phyloP scores from a whole-genome alignment of 2,329 filamentous ascomycete genomes.

The Xylariomycetidae sp. region DNA sequence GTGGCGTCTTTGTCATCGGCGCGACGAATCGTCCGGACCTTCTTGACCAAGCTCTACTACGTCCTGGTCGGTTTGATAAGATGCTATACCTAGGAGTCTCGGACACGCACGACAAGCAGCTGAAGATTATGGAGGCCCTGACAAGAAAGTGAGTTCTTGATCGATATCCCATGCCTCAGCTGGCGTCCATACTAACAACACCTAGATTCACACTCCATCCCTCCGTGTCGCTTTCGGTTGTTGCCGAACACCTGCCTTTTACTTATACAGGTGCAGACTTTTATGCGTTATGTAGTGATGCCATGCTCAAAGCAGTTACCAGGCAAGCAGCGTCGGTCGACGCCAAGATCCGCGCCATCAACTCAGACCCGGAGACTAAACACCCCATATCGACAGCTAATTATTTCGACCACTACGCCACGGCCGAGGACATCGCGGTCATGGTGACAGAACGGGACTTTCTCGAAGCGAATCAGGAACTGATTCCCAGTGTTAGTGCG shows the following conservation, averaged over 20 bases:
- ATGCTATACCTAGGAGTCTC: constrained; percentile 97
- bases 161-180: constrained; percentile 1
- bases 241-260: constrained; percentile 78
- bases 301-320: constrained; percentile 98
- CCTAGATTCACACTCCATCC: constrained; percentile 78
- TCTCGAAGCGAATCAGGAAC: constrained; percentile 70
- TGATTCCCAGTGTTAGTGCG: constrained; percentile 89
- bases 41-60: constrained; percentile 81
- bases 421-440: constrained; percentile 76
- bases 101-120: constrained; percentile 94
- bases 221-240: constrained; percentile 65
- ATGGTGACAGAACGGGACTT: constrained; percentile 90
- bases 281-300: constrained; percentile 94
- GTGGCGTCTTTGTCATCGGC: constrained; percentile 93
- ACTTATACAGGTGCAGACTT: constrained; percentile 97
- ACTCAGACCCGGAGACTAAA: constrained; percentile 36
- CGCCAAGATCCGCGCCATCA: constrained; percentile 70
- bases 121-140: constrained; percentile 87
- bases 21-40: constrained; percentile 94
- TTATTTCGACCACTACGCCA: constrained; percentile 92
- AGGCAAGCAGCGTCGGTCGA: constrained; percentile 82
- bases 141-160: constrained; percentile 73
- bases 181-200: constrained; percentile 7
- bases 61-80: constrained; percentile 93
- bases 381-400: constrained; percentile 75